Evolutionary conservation across 768 basidiomycete species (phyloP).

Genomic region (Gloeophyllum trabeum): DNA sequence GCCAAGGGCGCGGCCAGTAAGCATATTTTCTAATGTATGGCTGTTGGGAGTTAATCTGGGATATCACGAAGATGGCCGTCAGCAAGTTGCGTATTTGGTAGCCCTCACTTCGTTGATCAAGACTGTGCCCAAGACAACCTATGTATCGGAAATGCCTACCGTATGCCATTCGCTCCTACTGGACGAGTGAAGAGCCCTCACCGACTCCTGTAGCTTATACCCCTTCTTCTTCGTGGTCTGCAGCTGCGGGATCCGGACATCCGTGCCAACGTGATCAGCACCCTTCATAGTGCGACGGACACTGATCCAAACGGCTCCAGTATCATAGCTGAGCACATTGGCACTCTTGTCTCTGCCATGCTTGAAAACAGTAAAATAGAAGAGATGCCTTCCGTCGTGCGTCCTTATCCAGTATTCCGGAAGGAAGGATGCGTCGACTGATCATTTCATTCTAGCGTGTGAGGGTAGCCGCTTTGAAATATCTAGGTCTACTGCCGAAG

Average conservation of each 20-base stretch:
- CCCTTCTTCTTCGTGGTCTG: conserved; percentile 77
- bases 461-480: conserved; percentile 63
- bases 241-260: conserved; percentile 65
- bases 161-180: conserved; percentile 23
- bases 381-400: conserved; percentile 47
- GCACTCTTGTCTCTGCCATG: conserved; percentile 59
- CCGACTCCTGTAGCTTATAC: conserved; percentile 56
- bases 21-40: conserved; percentile 10
- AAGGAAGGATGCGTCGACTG: not conserved
- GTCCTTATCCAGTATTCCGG: conserved; percentile 13
- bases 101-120: conserved; percentile 76
- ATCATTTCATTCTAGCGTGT: conserved; percentile 42
- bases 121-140: conserved; percentile 67
- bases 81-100: conserved; percentile 65
- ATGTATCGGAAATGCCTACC: conserved; percentile 52
- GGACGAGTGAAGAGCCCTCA: not conserved
- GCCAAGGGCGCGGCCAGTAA: conserved; percentile 45
- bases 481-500: conserved; percentile 61
- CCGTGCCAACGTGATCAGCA: conserved; percentile 72
- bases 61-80: conserved; percentile 28
- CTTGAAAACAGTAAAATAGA: conserved; percentile 45
- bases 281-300: conserved; percentile 59
- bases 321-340: conserved; percentile 55
- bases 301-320: conserved; percentile 33
- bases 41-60: not conserved